A percentile compares a stretch with the other conserved stretches of the same genome.
Conservation (phyloP, 1,284 basidiomycete genomes). For the Boletellus deceptivus region DNA sequence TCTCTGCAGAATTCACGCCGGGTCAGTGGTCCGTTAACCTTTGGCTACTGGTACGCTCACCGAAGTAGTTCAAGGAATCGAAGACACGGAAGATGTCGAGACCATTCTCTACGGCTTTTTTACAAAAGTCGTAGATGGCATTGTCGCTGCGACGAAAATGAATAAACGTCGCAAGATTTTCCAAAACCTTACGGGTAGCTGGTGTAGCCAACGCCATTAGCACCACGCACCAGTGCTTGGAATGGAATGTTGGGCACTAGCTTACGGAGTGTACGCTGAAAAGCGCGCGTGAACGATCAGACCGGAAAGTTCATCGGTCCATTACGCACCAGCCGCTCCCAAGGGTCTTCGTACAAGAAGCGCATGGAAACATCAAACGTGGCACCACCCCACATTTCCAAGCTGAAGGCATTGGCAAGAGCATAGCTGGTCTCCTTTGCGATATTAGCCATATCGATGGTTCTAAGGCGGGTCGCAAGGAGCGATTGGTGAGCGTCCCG, state of each 20-base stretch:
- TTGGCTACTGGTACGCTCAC: constrained; percentile 43
- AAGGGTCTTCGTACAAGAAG: constrained; percentile 99
- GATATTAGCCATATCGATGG: constrained; percentile 98
- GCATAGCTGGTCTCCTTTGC: constrained; percentile 97
- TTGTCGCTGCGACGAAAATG: constrained; percentile 70
- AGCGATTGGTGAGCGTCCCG: constrained; percentile 99
- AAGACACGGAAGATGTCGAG: constrained; percentile 99
- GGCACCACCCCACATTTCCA: constrained; percentile 99
- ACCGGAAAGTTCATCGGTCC: background rate
- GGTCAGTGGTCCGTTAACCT: constrained; percentile 9
- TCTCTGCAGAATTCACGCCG: constrained; percentile 44
- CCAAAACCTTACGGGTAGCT: constrained; percentile 83
- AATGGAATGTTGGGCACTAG: constrained; percentile 98
- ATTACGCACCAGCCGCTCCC: constrained; percentile 85
- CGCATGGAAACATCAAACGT: constrained; percentile 99
- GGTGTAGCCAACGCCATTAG: constrained; percentile 99
- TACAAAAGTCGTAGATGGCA: constrained; percentile 98
- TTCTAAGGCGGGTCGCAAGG: constrained; percentile 94
- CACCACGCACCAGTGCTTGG: constrained; percentile 97
- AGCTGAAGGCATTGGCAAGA: constrained; percentile 91
- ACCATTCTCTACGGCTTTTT: constrained; percentile 98
- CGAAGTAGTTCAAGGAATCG: constrained; percentile 98
- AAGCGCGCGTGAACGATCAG: constrained; percentile 7
- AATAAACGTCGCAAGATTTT: constrained; percentile 5
- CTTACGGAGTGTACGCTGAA: constrained; percentile 85